Percentiles rank a stretch among this genome's conserved stretches.
Conservation (phyloP, 2,329 filamentous ascomycete species). For the Aurifilum marmelostoma region DNA sequence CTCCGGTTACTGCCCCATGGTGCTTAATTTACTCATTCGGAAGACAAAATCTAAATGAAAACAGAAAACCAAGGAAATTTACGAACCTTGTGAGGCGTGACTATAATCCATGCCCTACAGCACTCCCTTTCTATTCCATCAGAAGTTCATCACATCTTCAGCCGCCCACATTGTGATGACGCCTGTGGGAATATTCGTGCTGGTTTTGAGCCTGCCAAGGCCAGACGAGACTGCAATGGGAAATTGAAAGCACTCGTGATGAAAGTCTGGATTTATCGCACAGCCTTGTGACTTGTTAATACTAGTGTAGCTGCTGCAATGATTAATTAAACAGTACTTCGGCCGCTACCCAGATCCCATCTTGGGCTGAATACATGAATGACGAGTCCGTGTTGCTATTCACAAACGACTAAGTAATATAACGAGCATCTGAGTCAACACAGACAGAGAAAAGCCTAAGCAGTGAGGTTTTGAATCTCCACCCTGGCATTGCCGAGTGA, state of each 20-base stretch:
- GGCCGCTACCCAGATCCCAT: background rate
- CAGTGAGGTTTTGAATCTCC: background rate
- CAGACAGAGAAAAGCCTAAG: background rate
- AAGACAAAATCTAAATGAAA: too few relatives aligned
- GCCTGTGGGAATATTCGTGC: background rate
- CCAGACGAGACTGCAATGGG: too few relatives aligned
- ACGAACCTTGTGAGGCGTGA: background rate
- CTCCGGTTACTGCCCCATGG: too few relatives aligned
- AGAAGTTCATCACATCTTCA: background rate
- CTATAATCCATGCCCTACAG: background rate
- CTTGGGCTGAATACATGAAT: background rate
- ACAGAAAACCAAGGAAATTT: too few relatives aligned
- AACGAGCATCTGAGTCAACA: background rate
- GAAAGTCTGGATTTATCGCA: too few relatives aligned
- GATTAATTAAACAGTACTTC: background rate
- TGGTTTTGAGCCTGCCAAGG: background rate
- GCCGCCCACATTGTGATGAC: background rate
- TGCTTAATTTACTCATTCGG: too few relatives aligned
- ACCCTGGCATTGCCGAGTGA: background rate
- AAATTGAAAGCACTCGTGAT: too few relatives aligned
- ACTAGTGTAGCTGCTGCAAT: background rate
- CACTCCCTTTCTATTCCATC: background rate
- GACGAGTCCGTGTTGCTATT: background rate
- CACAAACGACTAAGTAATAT: background rate
- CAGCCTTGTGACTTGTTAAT: background rate